A percentile compares a stretch with the other conserved stretches of the same genome.
These are phyloP conservation scores for Escallonia rubra DNA, from an alignment of 129 eudicot species.

Conservation along the genomic window DNA sequence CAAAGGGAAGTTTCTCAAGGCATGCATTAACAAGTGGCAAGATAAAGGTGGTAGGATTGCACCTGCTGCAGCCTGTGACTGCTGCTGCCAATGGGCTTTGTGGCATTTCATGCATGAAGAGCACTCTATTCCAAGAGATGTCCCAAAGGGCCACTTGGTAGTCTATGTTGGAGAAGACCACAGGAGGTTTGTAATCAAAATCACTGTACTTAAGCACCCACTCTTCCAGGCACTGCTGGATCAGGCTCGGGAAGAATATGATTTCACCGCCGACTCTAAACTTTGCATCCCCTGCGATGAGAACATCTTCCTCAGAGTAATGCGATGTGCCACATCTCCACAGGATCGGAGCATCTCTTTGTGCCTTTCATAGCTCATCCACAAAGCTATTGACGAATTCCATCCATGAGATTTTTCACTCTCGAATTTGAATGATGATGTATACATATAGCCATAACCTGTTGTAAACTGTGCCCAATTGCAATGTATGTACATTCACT, in stretches of 20 bases:
- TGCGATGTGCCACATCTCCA: slow-evolving; percentile 47
- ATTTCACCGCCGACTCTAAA: slow-evolving; percentile 42
- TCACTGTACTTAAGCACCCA: slow-evolving; percentile 67
- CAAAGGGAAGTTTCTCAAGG: slow-evolving; percentile 35
- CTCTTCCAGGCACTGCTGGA: slow-evolving; percentile 69
- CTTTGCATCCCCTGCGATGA: slow-evolving; percentile 77
- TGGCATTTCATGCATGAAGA: slow-evolving; percentile 39
- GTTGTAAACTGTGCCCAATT: slow-evolving; percentile 12
- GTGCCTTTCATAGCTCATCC: slow-evolving; percentile 25
- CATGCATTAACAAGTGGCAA: slow-evolving; percentile 46
- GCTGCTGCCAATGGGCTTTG: slow-evolving; percentile 51
- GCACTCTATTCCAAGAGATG: slow-evolving; percentile 60
- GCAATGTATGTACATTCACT: slow-evolving; percentile 10
- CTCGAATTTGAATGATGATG: neutral
- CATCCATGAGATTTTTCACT: slow-evolving; percentile 6
- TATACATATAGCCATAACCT: slow-evolving; percentile 10
- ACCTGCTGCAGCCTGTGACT: slow-evolving; percentile 34
- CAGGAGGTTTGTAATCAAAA: slow-evolving; percentile 67
- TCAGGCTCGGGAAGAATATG: slow-evolving; percentile 66
- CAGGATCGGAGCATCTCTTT: slow-evolving; percentile 14
- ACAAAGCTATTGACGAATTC: slow-evolving; percentile 2
- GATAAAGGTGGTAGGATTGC: slow-evolving; percentile 33
- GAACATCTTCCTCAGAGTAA: slow-evolving; percentile 52
- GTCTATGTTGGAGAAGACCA: slow-evolving; percentile 73
- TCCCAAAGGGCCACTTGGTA: slow-evolving; percentile 92